These are phyloP conservation scores for Penicillium sp. DNA, from an alignment of 2,329 filamentous ascomycete genomes.

Conservation along the genomic window DNA sequence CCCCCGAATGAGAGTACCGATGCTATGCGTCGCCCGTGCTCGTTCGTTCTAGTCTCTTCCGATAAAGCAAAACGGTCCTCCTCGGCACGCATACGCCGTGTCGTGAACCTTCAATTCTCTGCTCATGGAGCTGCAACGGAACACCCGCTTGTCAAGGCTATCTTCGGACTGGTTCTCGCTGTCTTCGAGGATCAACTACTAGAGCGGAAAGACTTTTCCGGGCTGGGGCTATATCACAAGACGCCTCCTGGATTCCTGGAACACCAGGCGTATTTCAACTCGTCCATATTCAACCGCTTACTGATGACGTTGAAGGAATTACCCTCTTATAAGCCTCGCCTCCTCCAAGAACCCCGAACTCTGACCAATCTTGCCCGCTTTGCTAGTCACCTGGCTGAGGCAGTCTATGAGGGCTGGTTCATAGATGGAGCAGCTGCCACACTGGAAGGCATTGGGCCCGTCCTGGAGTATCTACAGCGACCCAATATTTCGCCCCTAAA, in stretches of 20 bases:
- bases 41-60: conserved; percentile 76
- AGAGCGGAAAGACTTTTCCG: conserved; percentile 81
- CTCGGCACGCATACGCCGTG: conserved; percentile 59
- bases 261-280: conserved; percentile 92
- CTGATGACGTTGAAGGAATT: conserved; percentile 66
- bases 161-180: conserved; percentile 71
- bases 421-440: conserved; percentile 77
- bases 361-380: conserved; percentile 84
- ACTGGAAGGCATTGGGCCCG: conserved; percentile 77
- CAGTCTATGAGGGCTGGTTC: conserved; percentile 95
- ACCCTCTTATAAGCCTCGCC: conserved; percentile 66
- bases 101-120: conserved; percentile 57
- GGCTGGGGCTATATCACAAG: conserved; percentile 78
- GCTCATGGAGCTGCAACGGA: conserved; percentile 49
- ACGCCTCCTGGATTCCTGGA: conserved; percentile 90
- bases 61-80: conserved; percentile 58
- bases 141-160: conserved; percentile 67
- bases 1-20: conserved; percentile 49
- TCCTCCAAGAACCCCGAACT: conserved; percentile 73
- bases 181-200: conserved; percentile 85
- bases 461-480: conserved; percentile 83
- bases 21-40: conserved; percentile 69
- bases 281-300: conserved; percentile 73
- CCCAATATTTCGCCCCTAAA: conserved; percentile 78
- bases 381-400: conserved; percentile 75